Conservation (phyloP, 2,329 filamentous ascomycete species). For the Calonectria hongkongensis region DNA sequence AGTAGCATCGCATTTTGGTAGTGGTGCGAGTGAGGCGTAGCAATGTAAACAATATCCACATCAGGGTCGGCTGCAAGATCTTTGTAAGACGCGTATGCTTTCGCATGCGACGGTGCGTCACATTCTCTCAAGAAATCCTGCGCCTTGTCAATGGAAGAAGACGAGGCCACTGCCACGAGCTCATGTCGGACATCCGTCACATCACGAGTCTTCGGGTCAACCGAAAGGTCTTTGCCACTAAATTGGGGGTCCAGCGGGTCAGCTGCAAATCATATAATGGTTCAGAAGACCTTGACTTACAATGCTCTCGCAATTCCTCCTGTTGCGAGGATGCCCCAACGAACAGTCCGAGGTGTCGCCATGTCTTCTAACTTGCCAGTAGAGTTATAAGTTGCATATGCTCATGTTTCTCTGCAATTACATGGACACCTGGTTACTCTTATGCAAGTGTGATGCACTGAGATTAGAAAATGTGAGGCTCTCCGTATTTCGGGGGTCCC, state of each 20-base stretch:
- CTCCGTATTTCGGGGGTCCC: neutral
- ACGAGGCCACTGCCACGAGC: neutral
- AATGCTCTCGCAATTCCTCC: neutral
- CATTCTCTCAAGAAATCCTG: neutral
- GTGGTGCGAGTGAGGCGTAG: slow-evolving; percentile 92
- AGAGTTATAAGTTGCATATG: neutral
- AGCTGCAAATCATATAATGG: neutral
- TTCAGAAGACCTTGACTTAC: neutral
- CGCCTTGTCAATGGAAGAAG: neutral
- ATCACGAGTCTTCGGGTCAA: neutral
- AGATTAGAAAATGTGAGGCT: neutral
- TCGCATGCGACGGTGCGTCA: neutral
- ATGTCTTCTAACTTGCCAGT: neutral
- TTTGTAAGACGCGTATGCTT: neutral
- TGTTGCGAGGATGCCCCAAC: neutral
- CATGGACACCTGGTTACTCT: neutral
- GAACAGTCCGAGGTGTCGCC: neutral
- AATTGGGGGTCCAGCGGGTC: neutral
- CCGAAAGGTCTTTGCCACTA: neutral
- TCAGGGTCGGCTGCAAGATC: slow-evolving; percentile 72
- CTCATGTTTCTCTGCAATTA: neutral
- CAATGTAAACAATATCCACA: slow-evolving; percentile 90
- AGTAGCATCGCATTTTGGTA: slow-evolving; percentile 86
- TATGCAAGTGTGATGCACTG: no score
- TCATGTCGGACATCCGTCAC: neutral